These are phyloP conservation scores for Apostasia ramifera DNA, from an alignment of 106 monocot species.

Conservation along the genomic window DNA sequence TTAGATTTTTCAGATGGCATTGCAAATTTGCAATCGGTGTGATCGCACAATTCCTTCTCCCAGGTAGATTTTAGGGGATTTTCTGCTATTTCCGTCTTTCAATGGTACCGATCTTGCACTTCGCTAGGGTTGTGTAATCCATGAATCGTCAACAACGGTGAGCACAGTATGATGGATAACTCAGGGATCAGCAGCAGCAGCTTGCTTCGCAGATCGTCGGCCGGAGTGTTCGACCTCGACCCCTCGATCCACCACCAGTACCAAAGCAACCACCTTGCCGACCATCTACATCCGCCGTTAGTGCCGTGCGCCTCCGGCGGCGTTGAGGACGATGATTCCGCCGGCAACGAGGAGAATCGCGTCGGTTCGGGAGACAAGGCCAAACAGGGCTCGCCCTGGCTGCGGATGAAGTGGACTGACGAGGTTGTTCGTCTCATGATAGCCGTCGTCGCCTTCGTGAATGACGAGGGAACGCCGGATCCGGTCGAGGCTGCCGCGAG, in stretches of 20 bases:
- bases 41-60: too few relatives aligned
- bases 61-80: too few relatives aligned
- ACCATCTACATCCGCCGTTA: background rate
- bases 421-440: conserved; percentile 5
- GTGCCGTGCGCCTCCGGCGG: background rate
- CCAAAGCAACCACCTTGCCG: background rate
- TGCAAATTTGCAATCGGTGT: too few relatives aligned
- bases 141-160: too few relatives aligned
- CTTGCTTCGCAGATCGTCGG: background rate
- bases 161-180: background rate
- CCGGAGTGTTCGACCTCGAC: background rate
- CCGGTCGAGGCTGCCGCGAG: conserved; percentile 2
- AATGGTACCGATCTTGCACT: too few relatives aligned
- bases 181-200: background rate
- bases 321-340: background rate
- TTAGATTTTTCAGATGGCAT: too few relatives aligned
- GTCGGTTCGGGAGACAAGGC: background rate
- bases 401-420: conserved; percentile 8
- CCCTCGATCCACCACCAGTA: background rate
- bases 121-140: background rate
- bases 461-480: conserved; percentile 3
- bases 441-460: background rate
- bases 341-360: too few relatives aligned
- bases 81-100: too few relatives aligned
- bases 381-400: conserved; percentile 2